Evolutionary conservation across 768 basidiomycete species (phyloP), one percentile per base, ranked within the genome.

Genomic region (Lentinula raphanica): DNA sequence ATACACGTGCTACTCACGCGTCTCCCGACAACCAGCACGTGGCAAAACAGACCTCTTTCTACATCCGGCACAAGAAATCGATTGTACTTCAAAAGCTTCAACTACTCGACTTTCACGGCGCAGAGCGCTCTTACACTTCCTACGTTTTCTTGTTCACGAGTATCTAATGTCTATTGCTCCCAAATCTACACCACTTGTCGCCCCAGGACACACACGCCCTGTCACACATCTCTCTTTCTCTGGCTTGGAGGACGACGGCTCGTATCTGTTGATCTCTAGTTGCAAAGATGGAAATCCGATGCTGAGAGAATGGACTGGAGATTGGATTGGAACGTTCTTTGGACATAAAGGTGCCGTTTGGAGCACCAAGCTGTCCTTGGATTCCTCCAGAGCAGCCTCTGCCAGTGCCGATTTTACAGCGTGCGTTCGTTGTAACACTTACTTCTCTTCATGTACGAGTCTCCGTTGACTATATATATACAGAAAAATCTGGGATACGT

Each of bases 261-360:
- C 86, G 44, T 98, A 88, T 73, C 77, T 98, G 62, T 82, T 99
- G 62, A 89, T 98, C 67, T 98, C 95, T 58, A 90, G 91, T 65
- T 98, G 97, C 79, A 99, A 98, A 75, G 97, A 98, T 79, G 97
- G 97, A 32, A 98, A 94, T 66, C 95, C 94, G 45, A 95, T 96
- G 92, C 76, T 97, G 64, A 85, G 94, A 68, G 90, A 94, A 67
- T 96, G 95, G 95, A 91, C 92, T 56, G 96, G 96, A 32, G 97
- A 99, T 72, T 99, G 97, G 97, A 91, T 97, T 69, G 97, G 97
- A 36, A 92, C 90, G 17, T 92, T 91, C 70, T 78, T 92, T 40
- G 89, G 90, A 23, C 89, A 91, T 74, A 91, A 92, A 71, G 97
- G 96, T 65, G 96, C 96, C 7, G 96, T 99, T 3, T 99, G 96